Percentiles rank a stretch among this genome's conserved stretches.
Conservation (phyloP, 257 asterid genomes). For the Striga asiatica region DNA sequence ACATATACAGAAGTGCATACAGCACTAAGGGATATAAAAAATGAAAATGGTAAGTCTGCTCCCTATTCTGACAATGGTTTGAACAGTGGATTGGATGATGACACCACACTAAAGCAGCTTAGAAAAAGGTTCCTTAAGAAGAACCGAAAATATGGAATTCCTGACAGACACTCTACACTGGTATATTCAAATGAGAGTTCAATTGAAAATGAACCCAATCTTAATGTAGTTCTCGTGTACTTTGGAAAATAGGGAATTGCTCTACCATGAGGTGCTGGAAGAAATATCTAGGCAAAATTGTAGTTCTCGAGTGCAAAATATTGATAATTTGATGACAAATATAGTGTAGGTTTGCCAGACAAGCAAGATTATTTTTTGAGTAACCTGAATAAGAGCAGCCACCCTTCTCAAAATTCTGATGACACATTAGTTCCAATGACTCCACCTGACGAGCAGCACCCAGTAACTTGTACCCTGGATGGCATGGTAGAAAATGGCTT, state of each 20-base stretch:
- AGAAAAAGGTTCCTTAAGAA: slow-evolving; percentile 29
- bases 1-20: slow-evolving; percentile 30
- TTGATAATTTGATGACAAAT: too few species aligned
- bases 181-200: slow-evolving; percentile 13
- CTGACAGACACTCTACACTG: slow-evolving; percentile 11
- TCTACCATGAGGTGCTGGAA: slow-evolving; percentile 15
- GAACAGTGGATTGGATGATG: slow-evolving; percentile 29
- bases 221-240: too few species aligned
- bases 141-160: slow-evolving; percentile 32
- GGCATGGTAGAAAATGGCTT: slow-evolving; percentile 13
- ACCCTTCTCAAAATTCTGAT: slow-evolving; percentile 9
- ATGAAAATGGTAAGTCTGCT: slow-evolving; percentile 18
- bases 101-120: slow-evolving; percentile 58
- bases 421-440: slow-evolving; percentile 15
- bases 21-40: slow-evolving; percentile 23
- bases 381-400: slow-evolving; percentile 7
- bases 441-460: slow-evolving; percentile 17
- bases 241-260: slow-evolving; percentile 22
- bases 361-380: slow-evolving; percentile 17
- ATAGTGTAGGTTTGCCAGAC: slow-evolving; percentile 18
- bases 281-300: slow-evolving; percentile 16
- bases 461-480: slow-evolving; percentile 1
- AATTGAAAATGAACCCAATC: slow-evolving; percentile 34
- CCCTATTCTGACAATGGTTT: slow-evolving; percentile 15
- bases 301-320: slow-evolving; percentile 19